phyloP scores from a whole-genome alignment of 2,329 filamentous ascomycete species.

The Drechslerella dactyloides region DNA sequence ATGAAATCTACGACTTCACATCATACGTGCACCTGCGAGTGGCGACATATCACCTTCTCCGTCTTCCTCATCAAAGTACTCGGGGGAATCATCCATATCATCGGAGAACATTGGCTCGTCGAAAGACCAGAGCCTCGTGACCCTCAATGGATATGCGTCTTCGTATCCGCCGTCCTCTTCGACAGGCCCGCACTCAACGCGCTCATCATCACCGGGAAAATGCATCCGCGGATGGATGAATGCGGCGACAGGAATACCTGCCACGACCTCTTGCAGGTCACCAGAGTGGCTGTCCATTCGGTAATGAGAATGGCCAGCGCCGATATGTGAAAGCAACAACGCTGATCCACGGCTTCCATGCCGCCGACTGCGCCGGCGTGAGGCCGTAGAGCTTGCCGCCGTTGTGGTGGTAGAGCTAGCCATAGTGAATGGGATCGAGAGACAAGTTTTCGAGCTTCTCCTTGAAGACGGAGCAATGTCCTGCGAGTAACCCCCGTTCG shows the following conservation, averaged over 20 bases:
- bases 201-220: constrained; percentile 17
- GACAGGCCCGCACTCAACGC: constrained; percentile 30
- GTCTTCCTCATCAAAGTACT: neutral
- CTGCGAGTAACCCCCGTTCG: constrained; percentile 12
- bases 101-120: constrained; percentile 3
- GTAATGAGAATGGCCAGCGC: constrained; percentile 20
- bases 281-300: constrained; percentile 35
- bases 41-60: neutral
- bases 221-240: constrained; percentile 46
- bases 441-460: constrained; percentile 21
- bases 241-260: constrained; percentile 32
- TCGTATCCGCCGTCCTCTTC: constrained; percentile 23
- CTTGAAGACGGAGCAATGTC: constrained; percentile 24
- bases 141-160: constrained; percentile 34
- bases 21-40: neutral
- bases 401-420: constrained; percentile 13
- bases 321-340: constrained; percentile 36
- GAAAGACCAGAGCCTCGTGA: constrained; percentile 35
- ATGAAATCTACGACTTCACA: neutral
- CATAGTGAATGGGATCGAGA: constrained; percentile 24
- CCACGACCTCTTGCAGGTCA: constrained; percentile 30
- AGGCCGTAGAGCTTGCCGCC: constrained; percentile 14
- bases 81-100: constrained; percentile 2
- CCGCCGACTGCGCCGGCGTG: constrained; percentile 6
- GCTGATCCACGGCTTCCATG: constrained; percentile 4